Evolutionary conservation across 306 rosid genomes (phyloP).

Genomic region (Comarum palustre): DNA sequence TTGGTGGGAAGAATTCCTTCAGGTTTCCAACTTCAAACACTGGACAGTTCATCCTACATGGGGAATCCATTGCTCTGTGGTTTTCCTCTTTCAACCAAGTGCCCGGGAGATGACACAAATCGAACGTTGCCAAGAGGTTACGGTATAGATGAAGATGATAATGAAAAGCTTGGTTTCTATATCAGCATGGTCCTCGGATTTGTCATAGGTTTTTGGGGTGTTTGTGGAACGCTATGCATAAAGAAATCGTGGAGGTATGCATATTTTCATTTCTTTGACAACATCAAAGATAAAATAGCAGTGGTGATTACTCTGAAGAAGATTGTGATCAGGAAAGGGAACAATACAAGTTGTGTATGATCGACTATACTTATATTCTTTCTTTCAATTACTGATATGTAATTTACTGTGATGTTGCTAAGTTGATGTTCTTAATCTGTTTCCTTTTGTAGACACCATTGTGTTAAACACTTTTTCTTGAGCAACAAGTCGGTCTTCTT

Average conservation of each 20-base stretch:
- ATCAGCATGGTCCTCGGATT: background rate
- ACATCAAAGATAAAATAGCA: background rate
- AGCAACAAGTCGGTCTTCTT: no score
- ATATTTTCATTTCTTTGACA: background rate
- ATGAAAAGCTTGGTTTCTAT: background rate
- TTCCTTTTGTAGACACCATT: no score
- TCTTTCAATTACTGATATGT: no score
- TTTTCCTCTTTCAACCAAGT: background rate
- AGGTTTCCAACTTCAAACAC: background rate
- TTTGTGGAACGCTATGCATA: background rate
- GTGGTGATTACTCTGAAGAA: background rate
- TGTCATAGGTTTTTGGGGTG: background rate
- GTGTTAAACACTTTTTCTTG: no score
- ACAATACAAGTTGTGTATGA: no score
- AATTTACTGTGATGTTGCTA: no score
- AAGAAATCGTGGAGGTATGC: background rate
- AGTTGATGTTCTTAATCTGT: no score
- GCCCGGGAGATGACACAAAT: background rate
- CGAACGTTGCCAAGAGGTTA: background rate
- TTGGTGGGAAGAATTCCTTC: constrained; percentile 8
- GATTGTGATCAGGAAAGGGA: background rate
- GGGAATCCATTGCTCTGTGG: background rate
- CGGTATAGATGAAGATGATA: background rate
- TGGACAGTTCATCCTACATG: background rate
- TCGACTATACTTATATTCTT: no score